phyloP scores from a whole-genome alignment of 257 asterid species.

The Echites panduratus region DNA sequence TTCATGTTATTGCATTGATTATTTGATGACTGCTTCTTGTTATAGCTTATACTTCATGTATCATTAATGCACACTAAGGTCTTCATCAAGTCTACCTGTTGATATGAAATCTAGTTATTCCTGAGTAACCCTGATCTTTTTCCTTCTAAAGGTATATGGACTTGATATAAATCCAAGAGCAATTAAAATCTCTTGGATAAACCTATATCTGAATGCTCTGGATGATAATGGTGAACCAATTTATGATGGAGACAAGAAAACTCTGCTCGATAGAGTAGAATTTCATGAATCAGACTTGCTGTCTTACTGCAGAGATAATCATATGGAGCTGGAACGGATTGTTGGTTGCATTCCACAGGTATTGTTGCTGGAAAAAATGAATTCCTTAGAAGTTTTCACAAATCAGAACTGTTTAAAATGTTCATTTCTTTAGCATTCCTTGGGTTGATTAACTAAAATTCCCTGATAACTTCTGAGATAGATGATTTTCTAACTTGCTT shows the following conservation, averaged over 20 bases:
- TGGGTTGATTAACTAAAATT: background rate
- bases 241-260: slow-evolving; percentile 74
- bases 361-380: slow-evolving; percentile 21
- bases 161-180: slow-evolving; percentile 99
- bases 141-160: slow-evolving; percentile 78
- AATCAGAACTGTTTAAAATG: background rate
- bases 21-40: background rate
- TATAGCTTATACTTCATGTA: background rate
- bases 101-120: slow-evolving; percentile 11
- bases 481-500: slow-evolving; percentile 6
- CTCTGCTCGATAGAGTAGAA: slow-evolving; percentile 87
- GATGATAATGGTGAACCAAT: slow-evolving; percentile 83
- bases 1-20: background rate
- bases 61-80: background rate
- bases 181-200: slow-evolving; percentile 94
- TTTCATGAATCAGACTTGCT: slow-evolving; percentile 94
- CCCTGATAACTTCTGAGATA: background rate
- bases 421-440: background rate
- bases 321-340: slow-evolving; percentile 86
- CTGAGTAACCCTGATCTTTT: slow-evolving; percentile 2
- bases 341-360: slow-evolving; percentile 99
- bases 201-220: slow-evolving; percentile 89
- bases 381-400: background rate
- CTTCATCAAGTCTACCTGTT: background rate
- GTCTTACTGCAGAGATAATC: slow-evolving; percentile 81